Base-by-base conservation (phyloP, 306 rosid genomes). In the Quillaja saponaria region DNA sequence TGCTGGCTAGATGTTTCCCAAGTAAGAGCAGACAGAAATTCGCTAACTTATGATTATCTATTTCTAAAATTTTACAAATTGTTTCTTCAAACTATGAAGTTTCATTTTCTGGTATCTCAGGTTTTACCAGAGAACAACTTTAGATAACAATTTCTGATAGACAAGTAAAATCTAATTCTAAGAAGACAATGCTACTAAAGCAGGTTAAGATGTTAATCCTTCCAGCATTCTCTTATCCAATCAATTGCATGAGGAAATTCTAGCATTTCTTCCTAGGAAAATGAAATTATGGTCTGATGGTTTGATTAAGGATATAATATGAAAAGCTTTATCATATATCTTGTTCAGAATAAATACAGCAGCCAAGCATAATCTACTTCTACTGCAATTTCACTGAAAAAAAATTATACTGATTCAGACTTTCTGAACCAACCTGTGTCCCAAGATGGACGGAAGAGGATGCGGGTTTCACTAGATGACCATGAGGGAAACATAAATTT, bases 401-500 rank as follows among this genome's bases (percentile, higher is more conserved):
- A n/a, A 39, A 70, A 64, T 47, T 64, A 55, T 49, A 18, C 42
- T 37, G 77, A 39, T 38, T 78, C 81, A 73, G 78, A 74, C 13
- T 20, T 20, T 64, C 50, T 48, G n/a, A 49, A 66, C 51, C 76
- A 70, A 65, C 8, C 64, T 18, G 4, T 42, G 45, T 58, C 75
- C 34, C 71, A 63, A 53, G 76, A 82, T 62, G 78, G 62, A 16
- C 15, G 13, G 69, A 85, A 80, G 81, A 76, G 66, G 66, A 77
- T 56, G 80, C 34, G 76, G 55, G 1, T 25, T 63, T 49, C 85
- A 37, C 42, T 46, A 25, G 80, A 77, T 3, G 58, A 45, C 28
- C 13, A 49, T 3, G 77, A 77, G 40, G 66, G 68, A 44, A 13
- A 21, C 49, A n/a, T 67, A 54, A 41, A 54, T 46, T 61, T 65